Conservation (phyloP, 176 grass and related monocot genomes). For the Panicum miliaceum region DNA sequence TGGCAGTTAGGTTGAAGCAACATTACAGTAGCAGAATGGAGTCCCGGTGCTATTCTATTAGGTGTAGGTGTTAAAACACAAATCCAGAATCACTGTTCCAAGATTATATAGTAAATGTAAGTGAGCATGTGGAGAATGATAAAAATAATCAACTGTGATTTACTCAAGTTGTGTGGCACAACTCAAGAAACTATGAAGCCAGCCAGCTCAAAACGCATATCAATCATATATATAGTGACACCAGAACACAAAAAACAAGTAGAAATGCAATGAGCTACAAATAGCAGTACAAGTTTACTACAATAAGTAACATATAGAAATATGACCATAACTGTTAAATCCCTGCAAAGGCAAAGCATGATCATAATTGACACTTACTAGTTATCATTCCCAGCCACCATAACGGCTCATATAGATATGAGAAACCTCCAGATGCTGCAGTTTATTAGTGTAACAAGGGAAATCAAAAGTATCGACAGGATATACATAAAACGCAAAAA, state of each 20-base stretch:
- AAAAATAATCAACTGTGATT: conserved; percentile 8
- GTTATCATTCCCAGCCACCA: conserved; percentile 92
- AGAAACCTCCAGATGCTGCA: conserved; percentile 79
- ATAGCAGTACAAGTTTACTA: conserved; percentile 8
- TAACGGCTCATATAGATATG: conserved; percentile 76
- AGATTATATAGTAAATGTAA: background rate
- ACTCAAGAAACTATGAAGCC: conserved; percentile 13
- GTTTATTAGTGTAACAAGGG: conserved; percentile 9
- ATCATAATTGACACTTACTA: conserved; percentile 63
- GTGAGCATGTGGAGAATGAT: background rate
- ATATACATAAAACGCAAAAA: conserved; percentile 34
- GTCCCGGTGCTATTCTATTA: background rate
- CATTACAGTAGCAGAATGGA: conserved; percentile 21
- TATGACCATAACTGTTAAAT: background rate
- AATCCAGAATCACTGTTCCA: conserved; percentile 5
- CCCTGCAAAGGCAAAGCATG: conserved; percentile 1
- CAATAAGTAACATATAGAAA: background rate
- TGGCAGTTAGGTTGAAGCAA: background rate
- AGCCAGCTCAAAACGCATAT: conserved; percentile 11
- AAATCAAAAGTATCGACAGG: conserved; percentile 27
- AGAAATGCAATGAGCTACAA: conserved; percentile 20
- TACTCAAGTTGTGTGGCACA: conserved; percentile 1
- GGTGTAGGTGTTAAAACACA: background rate
- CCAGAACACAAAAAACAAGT: background rate
- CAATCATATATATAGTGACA: conserved; percentile 15